Conservation (phyloP, 2,329 filamentous ascomycete genomes). For the Neonectria faginata region DNA sequence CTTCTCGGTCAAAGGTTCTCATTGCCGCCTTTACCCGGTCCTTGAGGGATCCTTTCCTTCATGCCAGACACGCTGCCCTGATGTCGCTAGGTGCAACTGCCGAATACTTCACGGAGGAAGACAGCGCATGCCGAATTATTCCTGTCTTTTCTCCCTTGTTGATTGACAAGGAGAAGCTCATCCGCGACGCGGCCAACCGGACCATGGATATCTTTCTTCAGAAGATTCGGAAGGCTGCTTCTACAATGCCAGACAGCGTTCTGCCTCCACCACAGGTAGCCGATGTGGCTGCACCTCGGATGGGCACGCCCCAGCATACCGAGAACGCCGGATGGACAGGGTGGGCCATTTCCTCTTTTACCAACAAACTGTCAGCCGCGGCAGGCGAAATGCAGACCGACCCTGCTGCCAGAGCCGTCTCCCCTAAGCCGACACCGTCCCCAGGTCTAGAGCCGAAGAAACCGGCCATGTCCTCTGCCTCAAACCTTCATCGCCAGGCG, state of each 20-base stretch:
- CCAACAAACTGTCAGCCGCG: conserved; percentile 88
- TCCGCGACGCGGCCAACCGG: conserved; percentile 92
- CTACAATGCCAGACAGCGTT: conserved; percentile 82
- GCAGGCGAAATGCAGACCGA: conserved; percentile 84
- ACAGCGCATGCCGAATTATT: conserved; percentile 85
- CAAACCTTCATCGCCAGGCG: conserved; percentile 70
- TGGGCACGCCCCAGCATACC: conserved; percentile 81
- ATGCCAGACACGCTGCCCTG: conserved; percentile 89
- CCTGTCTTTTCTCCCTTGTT: conserved; percentile 86
- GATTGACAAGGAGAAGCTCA: conserved; percentile 94
- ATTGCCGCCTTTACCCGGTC: conserved; percentile 92
- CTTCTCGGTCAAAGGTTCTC: conserved; percentile 88
- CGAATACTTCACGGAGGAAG: conserved; percentile 89
- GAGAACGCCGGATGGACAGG: conserved; percentile 78
- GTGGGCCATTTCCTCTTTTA: conserved; percentile 99
- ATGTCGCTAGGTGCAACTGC: conserved; percentile 86
- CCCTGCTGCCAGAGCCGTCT: conserved; percentile 57
- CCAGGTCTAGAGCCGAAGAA: conserved; percentile 54
- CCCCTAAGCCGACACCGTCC: conserved; percentile 56
- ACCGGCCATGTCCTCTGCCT: conserved; percentile 63
- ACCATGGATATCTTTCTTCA: conserved; percentile 88
- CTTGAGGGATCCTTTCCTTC: conserved; percentile 91
- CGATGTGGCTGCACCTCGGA: conserved; percentile 71
- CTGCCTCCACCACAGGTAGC: conserved; percentile 73
- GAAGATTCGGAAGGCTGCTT: conserved; percentile 82